A percentile compares a stretch with the other conserved stretches of the same genome.
phyloP scores from a whole-genome alignment of 2,329 filamentous ascomycete species.

The Colletotrichum endophyticum region DNA sequence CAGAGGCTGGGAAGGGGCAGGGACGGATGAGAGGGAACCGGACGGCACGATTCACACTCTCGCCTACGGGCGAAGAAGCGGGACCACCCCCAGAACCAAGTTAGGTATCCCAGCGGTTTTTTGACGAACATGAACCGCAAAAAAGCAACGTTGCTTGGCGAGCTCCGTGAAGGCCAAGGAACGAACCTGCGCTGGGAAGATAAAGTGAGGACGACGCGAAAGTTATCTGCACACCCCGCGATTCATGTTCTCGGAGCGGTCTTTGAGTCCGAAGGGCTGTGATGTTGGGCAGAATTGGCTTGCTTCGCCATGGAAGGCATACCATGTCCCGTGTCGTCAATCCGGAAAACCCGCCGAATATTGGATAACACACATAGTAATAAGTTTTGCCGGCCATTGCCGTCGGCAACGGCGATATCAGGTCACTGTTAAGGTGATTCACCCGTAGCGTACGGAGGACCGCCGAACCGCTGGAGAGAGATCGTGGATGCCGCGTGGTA shows the following conservation, averaged over 20 bases:
- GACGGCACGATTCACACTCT: neutral
- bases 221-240: neutral
- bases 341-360: neutral
- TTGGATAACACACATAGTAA: neutral
- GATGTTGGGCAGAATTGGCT: neutral
- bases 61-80: neutral
- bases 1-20: neutral
- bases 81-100: neutral
- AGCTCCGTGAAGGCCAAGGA: neutral
- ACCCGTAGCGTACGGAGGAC: neutral
- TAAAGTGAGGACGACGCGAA: neutral
- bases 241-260: neutral
- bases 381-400: neutral
- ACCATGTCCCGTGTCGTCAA: neutral
- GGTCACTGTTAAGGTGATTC: neutral
- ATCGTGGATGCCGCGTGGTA: neutral
- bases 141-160: slow-evolving; percentile 5
- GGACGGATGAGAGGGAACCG: neutral
- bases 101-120: neutral
- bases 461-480: neutral
- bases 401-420: neutral
- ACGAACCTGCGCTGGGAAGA: neutral
- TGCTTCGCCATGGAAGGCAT: neutral
- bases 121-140: neutral
- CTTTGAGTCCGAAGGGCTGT: neutral